Evolutionary conservation across 768 basidiomycete genomes (phyloP).

Genomic region (Tulasnella sp.): DNA sequence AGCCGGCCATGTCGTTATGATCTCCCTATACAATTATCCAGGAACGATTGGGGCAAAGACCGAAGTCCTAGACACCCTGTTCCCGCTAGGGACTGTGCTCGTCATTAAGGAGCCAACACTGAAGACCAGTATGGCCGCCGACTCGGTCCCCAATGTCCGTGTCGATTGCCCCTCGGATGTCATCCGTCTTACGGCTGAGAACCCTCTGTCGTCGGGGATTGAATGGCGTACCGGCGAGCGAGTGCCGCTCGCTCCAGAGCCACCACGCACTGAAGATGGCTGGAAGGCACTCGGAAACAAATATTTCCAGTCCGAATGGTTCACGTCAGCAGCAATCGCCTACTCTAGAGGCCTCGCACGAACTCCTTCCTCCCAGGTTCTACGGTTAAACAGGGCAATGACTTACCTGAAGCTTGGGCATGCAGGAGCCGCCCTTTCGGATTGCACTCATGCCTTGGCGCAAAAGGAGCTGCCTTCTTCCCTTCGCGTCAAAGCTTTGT

Average conservation of each 20-base stretch:
- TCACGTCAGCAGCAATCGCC: conserved; percentile 32
- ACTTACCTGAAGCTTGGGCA: conserved; percentile 40
- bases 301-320: conserved; percentile 25
- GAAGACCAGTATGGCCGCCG: background rate
- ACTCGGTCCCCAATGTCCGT: conserved; percentile 32
- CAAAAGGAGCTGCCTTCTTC: background rate
- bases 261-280: background rate
- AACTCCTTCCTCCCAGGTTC: conserved; percentile 36
- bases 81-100: conserved; percentile 37
- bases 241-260: background rate
- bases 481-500: conserved; percentile 40
- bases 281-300: conserved; percentile 34
- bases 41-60: conserved; percentile 10
- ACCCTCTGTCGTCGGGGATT: conserved; percentile 20
- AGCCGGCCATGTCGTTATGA: conserved; percentile 5
- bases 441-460: conserved; percentile 39
- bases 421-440: conserved; percentile 40
- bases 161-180: conserved; percentile 37
- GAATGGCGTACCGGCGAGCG: conserved; percentile 22
- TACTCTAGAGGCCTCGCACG: conserved; percentile 40
- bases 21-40: conserved; percentile 33
- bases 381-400: conserved; percentile 43
- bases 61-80: conserved; percentile 35
- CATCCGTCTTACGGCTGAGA: conserved; percentile 1
- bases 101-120: conserved; percentile 38